A percentile compares a stretch with the other conserved stretches of the same genome.
phyloP scores from a whole-genome alignment of 257 asterid genomes.

The Craterostigma plantagineum region DNA sequence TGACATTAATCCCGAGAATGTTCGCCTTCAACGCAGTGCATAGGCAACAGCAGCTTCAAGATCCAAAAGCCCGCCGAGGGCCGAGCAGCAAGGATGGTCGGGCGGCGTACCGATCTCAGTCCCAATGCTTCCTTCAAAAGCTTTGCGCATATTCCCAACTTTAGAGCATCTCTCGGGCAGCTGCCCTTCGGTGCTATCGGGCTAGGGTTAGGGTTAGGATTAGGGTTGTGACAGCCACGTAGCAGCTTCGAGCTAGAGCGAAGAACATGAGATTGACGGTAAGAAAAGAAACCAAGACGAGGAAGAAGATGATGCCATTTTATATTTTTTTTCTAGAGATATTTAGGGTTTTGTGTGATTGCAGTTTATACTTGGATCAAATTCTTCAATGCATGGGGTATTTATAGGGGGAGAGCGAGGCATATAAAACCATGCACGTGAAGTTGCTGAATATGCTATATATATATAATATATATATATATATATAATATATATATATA shows the following conservation, averaged over 20 bases:
- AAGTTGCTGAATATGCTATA: too few relatives aligned
- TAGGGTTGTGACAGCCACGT: neutral
- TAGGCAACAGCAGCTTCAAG: slow-evolving; percentile 20
- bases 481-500: too few relatives aligned
- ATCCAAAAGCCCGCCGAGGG: slow-evolving; percentile 8
- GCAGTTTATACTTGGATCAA: too few relatives aligned
- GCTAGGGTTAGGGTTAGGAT: neutral
- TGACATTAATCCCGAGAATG: slow-evolving; percentile 15
- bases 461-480: too few relatives aligned
- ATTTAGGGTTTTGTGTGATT: too few relatives aligned
- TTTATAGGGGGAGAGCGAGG: too few relatives aligned
- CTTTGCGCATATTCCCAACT: slow-evolving; percentile 10
- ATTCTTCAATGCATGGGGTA: too few relatives aligned
- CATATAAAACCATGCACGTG: too few relatives aligned
- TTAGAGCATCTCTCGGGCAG: slow-evolving; percentile 11
- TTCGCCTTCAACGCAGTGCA: slow-evolving; percentile 21
- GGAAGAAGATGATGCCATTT: too few relatives aligned
- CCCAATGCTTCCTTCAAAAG: slow-evolving; percentile 4
- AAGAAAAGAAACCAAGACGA: slow-evolving; percentile 3
- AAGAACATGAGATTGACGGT: neutral
- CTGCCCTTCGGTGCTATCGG: slow-evolving; percentile 1
- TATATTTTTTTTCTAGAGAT: too few relatives aligned
- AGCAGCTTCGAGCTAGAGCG: slow-evolving; percentile 2
- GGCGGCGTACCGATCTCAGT: slow-evolving; percentile 5
- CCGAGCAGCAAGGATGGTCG: slow-evolving; percentile 6